phyloP scores from a whole-genome alignment of 257 asterid genomes.

The Capsicum pubescens region DNA sequence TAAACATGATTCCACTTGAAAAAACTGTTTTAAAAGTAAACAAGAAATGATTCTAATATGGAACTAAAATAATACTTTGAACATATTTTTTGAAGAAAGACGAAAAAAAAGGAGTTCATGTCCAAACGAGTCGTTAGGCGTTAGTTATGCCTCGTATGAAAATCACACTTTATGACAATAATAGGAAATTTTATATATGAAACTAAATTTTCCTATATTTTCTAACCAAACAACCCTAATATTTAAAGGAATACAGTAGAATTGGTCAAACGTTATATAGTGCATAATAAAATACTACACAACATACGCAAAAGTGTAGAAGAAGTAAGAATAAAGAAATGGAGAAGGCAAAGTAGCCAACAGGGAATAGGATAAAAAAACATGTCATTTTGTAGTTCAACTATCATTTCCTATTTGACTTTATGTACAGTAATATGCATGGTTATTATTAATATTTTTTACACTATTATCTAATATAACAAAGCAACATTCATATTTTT shows the following conservation, averaged over 20 bases:
- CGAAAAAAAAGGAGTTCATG: too few relatives aligned
- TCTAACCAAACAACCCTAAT: neutral
- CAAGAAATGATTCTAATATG: neutral
- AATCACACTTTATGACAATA: neutral
- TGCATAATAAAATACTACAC: neutral
- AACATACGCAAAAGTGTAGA: neutral
- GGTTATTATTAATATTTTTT: too few relatives aligned
- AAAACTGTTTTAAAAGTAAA: neutral
- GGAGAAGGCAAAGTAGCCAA: neutral
- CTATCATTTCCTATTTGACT: too few relatives aligned
- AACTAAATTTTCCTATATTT: neutral
- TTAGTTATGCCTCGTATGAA: too few relatives aligned
- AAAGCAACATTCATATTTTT: too few relatives aligned
- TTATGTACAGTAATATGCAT: too few relatives aligned
- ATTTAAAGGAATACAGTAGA: neutral
- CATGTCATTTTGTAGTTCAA: neutral
- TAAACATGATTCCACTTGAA: neutral
- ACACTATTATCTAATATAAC: too few relatives aligned
- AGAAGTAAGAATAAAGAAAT: slow-evolving; percentile 18
- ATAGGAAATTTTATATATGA: neutral
- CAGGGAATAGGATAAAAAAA: neutral
- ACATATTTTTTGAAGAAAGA: too few relatives aligned
- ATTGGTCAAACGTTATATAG: neutral
- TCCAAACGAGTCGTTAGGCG: neutral
- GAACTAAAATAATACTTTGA: too few relatives aligned